Evolutionary conservation across 2,329 filamentous ascomycete species (phyloP).

Genomic region (Xylariomycetidae sp.): DNA sequence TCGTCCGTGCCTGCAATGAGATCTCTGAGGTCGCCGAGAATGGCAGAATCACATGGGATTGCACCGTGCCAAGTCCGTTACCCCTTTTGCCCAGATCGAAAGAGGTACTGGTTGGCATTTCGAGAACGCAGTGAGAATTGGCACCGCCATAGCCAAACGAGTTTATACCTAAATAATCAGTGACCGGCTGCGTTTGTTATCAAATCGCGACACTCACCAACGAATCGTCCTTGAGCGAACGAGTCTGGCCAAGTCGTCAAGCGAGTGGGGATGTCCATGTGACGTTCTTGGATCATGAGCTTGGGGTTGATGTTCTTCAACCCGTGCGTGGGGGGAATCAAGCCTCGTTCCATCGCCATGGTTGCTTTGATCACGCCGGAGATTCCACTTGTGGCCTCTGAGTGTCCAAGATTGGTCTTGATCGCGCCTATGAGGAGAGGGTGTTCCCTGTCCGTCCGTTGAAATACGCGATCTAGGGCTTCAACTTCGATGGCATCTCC

Average conservation of each 20-base stretch:
- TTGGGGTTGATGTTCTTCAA: constrained; percentile 18
- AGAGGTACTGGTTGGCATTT: constrained; percentile 3
- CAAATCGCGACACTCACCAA: no score
- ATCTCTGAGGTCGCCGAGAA: constrained; percentile 16
- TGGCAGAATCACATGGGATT: constrained; percentile 14
- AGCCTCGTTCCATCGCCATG: constrained; percentile 16
- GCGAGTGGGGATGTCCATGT: constrained; percentile 11
- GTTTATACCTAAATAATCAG: constrained; percentile 23
- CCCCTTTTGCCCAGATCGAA: neutral
- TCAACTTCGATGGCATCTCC: constrained; percentile 36
- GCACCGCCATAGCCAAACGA: constrained; percentile 26
- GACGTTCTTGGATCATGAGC: constrained; percentile 16
- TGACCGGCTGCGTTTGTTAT: constrained; percentile 11
- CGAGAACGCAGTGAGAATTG: constrained; percentile 25
- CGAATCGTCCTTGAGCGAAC: no score
- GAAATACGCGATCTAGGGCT: constrained; percentile 21
- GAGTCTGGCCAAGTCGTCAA: constrained; percentile 20
- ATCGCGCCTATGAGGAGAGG: constrained; percentile 16
- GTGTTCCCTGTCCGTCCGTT: constrained; percentile 8
- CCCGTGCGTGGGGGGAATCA: constrained; percentile 22
- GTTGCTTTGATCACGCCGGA: constrained; percentile 18
- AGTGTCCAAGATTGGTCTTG: constrained; percentile 17
- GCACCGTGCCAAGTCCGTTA: constrained; percentile 9
- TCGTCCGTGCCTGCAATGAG: constrained; percentile 10
- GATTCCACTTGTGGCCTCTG: constrained; percentile 22